These are phyloP conservation scores for Candida wancherniae DNA, from an alignment of 805 yeast species.

Conservation along the genomic window DNA sequence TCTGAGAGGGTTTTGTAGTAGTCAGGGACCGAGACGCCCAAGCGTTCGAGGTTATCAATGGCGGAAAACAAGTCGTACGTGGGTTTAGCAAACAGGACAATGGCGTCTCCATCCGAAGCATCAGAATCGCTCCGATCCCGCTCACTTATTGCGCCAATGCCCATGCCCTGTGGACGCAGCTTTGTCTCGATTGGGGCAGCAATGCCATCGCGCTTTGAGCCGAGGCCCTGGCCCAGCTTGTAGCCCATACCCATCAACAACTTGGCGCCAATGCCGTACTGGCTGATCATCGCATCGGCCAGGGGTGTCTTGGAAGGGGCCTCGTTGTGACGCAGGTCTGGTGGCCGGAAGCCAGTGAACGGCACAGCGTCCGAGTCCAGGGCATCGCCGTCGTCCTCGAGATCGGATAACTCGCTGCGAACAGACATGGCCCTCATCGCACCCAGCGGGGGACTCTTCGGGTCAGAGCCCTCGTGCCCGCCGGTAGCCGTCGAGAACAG, in stretches of 20 bases:
- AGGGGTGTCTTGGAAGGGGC: not conserved
- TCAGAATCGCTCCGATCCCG: conserved; percentile 18
- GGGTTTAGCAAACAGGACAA: conserved; percentile 8
- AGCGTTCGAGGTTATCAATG: conserved; percentile 32
- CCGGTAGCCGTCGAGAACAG: conserved; percentile 2
- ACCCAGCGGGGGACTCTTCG: too few relatives aligned
- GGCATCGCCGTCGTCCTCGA: conserved; percentile 11
- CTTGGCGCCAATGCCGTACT: conserved; percentile 82
- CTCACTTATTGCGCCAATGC: conserved; percentile 63
- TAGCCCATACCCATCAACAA: conserved; percentile 85
- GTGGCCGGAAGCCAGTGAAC: too few relatives aligned
- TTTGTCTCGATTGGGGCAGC: conserved; percentile 73
- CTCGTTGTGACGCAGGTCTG: too few relatives aligned
- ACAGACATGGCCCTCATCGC: conserved; percentile 2
- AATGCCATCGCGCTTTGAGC: conserved; percentile 67
- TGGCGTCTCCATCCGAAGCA: conserved; percentile 8
- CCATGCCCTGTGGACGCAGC: conserved; percentile 61
- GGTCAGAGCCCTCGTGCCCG: too few relatives aligned
- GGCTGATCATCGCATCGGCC: conserved; percentile 10
- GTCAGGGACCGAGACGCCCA: conserved; percentile 33
- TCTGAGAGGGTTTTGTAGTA: conserved; percentile 33
- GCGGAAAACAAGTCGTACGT: conserved; percentile 27
- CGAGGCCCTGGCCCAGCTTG: conserved; percentile 79
- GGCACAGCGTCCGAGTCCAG: too few relatives aligned
- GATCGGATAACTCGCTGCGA: conserved; percentile 12